Evolutionary conservation across 176 grass and related monocot genomes (phyloP), one percentile per base, ranked within the genome.

Genomic region (Saccharum officinarum): DNA sequence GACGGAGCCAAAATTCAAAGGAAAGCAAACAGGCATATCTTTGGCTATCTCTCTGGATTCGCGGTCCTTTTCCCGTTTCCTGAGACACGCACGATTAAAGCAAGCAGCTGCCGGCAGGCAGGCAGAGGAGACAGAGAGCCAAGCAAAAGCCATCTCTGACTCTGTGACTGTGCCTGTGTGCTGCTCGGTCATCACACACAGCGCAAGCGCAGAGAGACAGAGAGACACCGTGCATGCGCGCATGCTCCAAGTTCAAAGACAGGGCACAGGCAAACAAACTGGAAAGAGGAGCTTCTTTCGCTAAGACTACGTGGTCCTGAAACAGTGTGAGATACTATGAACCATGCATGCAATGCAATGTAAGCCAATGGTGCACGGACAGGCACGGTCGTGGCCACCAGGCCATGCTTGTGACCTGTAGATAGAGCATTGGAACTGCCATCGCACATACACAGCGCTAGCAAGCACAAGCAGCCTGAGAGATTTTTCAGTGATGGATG

Each of bases 11-110:
- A 39, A 81, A 23, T 69, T 81, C 44, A 69, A 81, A 69, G 47
- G 79, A 69, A 81, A 55, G 28, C 65, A 26, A 8, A 1, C 26
- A 50, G 34, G 45, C 79, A 62, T 17, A 70, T 82, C 67, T 72
- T 61, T 60, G 36, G 67, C 80, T 71, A 18, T 41, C 33, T 59
- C 80, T 82, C 67, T 70, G 67, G 67, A 72, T 61, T 73, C 80
- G 68, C 52, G 50, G 18, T 68, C 22, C 79, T 82, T 82, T 72
- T 62, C 80, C 52, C 80, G 68, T 73, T 73, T 82, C 80, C 50
- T 83, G 68, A 73, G 80, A 82, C 80, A 39, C 42, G 11, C 42
- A 68, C 52, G 67, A 83, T 73, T 61, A 83, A 83, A 83, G 80
- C 79, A 7, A 71, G 80, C 64, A 3, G 64, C 78, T 47, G 79